Evolutionary conservation across 805 yeast species (phyloP).

Genomic region (Teunomyces barrocoloradensis): DNA sequence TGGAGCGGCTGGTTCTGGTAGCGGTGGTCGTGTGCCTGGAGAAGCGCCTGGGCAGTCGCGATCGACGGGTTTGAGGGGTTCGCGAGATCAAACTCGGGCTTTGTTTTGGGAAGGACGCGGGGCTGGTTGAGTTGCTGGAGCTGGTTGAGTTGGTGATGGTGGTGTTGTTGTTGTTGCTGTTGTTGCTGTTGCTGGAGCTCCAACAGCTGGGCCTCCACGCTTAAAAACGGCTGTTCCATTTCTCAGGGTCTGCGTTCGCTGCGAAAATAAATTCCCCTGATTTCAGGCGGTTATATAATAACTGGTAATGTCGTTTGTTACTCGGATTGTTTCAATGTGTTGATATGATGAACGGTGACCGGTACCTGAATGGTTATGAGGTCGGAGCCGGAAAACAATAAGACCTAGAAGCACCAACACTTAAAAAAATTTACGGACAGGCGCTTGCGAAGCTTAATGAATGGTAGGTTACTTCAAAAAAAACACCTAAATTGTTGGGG

Average conservation of each 20-base stretch:
- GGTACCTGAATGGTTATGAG: slow-evolving; percentile 5
- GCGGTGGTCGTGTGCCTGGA: slow-evolving; percentile 9
- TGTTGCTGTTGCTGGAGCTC: slow-evolving; percentile 9
- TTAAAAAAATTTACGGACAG: neutral
- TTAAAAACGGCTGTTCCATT: slow-evolving; percentile 16
- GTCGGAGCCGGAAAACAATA: neutral
- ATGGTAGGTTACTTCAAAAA: neutral
- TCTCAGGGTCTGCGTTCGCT: neutral
- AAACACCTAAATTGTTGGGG: no score
- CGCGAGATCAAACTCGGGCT: slow-evolving; percentile 7
- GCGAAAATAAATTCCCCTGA: no score
- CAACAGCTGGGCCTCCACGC: slow-evolving; percentile 11
- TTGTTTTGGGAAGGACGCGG: slow-evolving; percentile 2
- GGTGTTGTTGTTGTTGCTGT: slow-evolving; percentile 7
- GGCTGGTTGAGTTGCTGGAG: slow-evolving; percentile 5
- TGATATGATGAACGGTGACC: neutral
- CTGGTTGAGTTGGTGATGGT: slow-evolving; percentile 5
- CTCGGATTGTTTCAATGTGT: neutral
- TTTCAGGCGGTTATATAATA: no score
- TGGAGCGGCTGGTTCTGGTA: slow-evolving; percentile 8
- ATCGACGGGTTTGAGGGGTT: slow-evolving; percentile 9
- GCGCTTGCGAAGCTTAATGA: neutral
- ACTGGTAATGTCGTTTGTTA: neutral
- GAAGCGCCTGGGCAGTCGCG: slow-evolving; percentile 12
- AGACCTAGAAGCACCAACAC: neutral